These are phyloP conservation scores for Candida peoriensis DNA, from an alignment of 805 yeast genomes.

Conservation along the genomic window DNA sequence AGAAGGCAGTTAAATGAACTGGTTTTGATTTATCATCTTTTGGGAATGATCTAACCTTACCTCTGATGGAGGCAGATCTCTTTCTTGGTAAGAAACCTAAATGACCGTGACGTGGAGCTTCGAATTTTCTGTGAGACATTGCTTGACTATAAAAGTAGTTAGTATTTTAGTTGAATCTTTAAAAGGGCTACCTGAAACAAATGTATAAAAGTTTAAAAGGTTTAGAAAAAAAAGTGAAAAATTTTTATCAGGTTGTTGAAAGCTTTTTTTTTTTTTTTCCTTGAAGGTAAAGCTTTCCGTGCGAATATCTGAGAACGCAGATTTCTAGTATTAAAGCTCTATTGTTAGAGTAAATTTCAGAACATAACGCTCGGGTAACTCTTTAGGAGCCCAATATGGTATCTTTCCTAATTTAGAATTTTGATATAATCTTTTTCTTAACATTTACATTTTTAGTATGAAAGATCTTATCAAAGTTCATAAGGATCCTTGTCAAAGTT, in stretches of 20 bases:
- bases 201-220: too few relatives aligned
- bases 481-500: too few relatives aligned
- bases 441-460: too few relatives aligned
- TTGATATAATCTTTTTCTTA: too few relatives aligned
- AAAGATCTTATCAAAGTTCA: too few relatives aligned
- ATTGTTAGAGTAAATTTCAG: background rate
- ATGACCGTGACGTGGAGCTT: constrained; percentile 99
- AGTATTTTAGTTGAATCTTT: constrained; percentile 21
- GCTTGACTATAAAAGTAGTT: constrained; percentile 18
- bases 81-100: constrained; percentile 99
- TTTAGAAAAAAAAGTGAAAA: constrained; percentile 13
- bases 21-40: constrained; percentile 97
- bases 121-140: constrained; percentile 99
- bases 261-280: constrained; percentile 6
- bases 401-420: too few relatives aligned
- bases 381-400: too few relatives aligned
- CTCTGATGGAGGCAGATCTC: constrained; percentile 98
- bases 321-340: background rate
- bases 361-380: background rate
- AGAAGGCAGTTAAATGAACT: constrained; percentile 98
- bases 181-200: too few relatives aligned
- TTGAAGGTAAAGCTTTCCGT: background rate
- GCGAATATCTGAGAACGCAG: background rate
- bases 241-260: constrained; percentile 15
- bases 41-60: constrained; percentile 99